Percentiles rank a stretch among this genome's conserved stretches.
These are phyloP conservation scores for Calonectria pteridis DNA, from an alignment of 2,329 filamentous ascomycete genomes.

Conservation along the genomic window DNA sequence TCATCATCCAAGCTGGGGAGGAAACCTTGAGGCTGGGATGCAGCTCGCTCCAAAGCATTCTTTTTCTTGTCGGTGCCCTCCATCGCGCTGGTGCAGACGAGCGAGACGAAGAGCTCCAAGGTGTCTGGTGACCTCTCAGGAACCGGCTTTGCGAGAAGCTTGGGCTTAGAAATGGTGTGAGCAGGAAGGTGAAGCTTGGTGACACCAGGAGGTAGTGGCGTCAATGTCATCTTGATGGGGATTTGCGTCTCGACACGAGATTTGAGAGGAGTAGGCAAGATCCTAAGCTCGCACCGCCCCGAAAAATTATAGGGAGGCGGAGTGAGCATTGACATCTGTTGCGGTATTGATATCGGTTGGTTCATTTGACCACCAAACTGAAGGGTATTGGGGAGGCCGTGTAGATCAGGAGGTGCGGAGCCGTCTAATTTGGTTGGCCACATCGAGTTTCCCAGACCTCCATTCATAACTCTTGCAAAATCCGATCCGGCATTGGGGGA, in stretches of 20 bases:
- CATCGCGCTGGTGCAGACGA: conserved; percentile 96
- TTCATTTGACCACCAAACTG: conserved; percentile 43
- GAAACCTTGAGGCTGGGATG: conserved; percentile 54
- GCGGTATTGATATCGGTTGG: conserved; percentile 48
- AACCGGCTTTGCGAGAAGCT: conserved; percentile 82
- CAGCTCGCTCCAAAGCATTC: conserved; percentile 74
- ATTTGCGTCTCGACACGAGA: conserved; percentile 98
- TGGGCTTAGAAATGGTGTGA: conserved; percentile 94
- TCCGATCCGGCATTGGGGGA: conserved; percentile 58
- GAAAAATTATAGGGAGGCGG: conserved; percentile 47
- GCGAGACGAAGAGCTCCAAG: conserved; percentile 81
- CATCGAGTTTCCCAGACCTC: conserved; percentile 38
- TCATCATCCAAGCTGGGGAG: conserved; percentile 64
- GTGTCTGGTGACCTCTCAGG: conserved; percentile 77
- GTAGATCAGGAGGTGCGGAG: conserved; percentile 38
- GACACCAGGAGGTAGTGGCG: conserved; percentile 79
- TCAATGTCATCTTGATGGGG: conserved; percentile 84
- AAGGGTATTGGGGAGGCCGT: conserved; percentile 41
- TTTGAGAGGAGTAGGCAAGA: conserved; percentile 79
- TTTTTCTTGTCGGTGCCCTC: conserved; percentile 74
- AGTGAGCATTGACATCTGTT: conserved; percentile 45
- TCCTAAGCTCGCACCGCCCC: conserved; percentile 62
- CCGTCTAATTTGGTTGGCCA: conserved; percentile 53
- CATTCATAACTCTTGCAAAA: conserved; percentile 50
- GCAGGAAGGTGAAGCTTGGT: conserved; percentile 88